These are phyloP conservation scores for Rhizophagus sp. DNA, from an alignment of 192 early-diverging fungal genomes.

Conservation along the genomic window DNA sequence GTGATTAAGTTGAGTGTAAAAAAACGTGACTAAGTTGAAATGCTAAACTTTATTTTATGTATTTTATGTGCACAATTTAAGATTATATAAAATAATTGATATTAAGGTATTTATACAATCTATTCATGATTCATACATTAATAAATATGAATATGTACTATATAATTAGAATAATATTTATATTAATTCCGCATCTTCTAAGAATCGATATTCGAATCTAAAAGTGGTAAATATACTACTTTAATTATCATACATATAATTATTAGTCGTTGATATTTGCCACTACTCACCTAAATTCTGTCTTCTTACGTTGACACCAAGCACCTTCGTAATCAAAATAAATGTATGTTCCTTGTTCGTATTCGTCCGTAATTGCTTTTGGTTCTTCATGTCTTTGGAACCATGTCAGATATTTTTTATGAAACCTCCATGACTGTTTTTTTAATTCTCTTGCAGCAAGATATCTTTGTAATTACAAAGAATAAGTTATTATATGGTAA, in stretches of 20 bases:
- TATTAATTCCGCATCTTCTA: slow-evolving; percentile 79
- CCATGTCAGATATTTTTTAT: slow-evolving; percentile 98
- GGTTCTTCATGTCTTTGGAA: slow-evolving; percentile 99
- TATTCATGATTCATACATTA: neutral
- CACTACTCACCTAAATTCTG: slow-evolving; percentile 76
- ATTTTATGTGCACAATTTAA: too few species aligned
- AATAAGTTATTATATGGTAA: neutral
- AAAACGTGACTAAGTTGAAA: too few species aligned
- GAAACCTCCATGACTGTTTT: slow-evolving; percentile 96
- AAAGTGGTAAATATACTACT: neutral
- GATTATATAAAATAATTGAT: too few species aligned
- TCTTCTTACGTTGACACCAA: slow-evolving; percentile 96
- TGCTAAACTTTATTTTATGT: too few species aligned
- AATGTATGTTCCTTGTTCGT: slow-evolving; percentile 96
- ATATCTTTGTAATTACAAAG: slow-evolving; percentile 50
- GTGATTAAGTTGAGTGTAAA: too few species aligned
- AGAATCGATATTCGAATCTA: slow-evolving; percentile 86
- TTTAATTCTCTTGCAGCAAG: slow-evolving; percentile 94
- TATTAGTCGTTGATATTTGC: too few species aligned
- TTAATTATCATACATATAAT: too few species aligned
- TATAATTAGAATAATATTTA: slow-evolving; percentile 33
- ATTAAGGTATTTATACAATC: neutral
- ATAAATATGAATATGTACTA: neutral
- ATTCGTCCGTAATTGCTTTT: slow-evolving; percentile 92
- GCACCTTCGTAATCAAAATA: slow-evolving; percentile 98